A percentile compares a stretch with the other conserved stretches of the same genome.
Evolutionary conservation across 2,329 filamentous ascomycete species (phyloP).

Genomic region (Aquanectria penicillioides): DNA sequence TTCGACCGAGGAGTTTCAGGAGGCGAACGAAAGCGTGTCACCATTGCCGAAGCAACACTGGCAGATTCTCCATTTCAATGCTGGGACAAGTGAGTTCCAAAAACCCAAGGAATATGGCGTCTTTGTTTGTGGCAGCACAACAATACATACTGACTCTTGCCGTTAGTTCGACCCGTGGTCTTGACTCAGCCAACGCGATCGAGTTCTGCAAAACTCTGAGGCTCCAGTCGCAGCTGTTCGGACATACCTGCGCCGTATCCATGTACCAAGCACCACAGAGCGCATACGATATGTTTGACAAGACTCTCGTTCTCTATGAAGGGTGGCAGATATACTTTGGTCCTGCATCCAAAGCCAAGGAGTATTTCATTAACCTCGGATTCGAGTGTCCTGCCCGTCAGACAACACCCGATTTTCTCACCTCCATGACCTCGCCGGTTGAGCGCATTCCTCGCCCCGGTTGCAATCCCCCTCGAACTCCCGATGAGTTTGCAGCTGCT

Average conservation of each 20-base stretch:
- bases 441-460: conserved; percentile 45
- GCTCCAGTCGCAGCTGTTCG: conserved; percentile 27
- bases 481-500: conserved; percentile 47
- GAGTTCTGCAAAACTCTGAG: conserved; percentile 31
- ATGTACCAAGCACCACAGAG: conserved; percentile 70
- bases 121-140: neutral
- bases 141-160: neutral
- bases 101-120: neutral
- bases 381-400: conserved; percentile 68
- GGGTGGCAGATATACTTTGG: conserved; percentile 75
- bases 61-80: conserved; percentile 53
- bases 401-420: conserved; percentile 73
- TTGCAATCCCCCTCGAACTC: conserved; percentile 42
- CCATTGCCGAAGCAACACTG: conserved; percentile 74
- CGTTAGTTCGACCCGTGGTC: conserved; percentile 30
- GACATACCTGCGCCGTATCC: conserved; percentile 30
- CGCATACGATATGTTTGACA: conserved; percentile 71
- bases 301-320: conserved; percentile 72
- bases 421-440: conserved; percentile 55
- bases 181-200: conserved; percentile 34
- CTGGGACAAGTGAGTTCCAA: conserved; percentile 41
- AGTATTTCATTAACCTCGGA: conserved; percentile 69
- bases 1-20: conserved; percentile 75
- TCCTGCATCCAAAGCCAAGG: conserved; percentile 61
- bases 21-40: conserved; percentile 79